phyloP scores from a whole-genome alignment of 2,329 filamentous ascomycete species.

The Fusarium armeniacum region DNA sequence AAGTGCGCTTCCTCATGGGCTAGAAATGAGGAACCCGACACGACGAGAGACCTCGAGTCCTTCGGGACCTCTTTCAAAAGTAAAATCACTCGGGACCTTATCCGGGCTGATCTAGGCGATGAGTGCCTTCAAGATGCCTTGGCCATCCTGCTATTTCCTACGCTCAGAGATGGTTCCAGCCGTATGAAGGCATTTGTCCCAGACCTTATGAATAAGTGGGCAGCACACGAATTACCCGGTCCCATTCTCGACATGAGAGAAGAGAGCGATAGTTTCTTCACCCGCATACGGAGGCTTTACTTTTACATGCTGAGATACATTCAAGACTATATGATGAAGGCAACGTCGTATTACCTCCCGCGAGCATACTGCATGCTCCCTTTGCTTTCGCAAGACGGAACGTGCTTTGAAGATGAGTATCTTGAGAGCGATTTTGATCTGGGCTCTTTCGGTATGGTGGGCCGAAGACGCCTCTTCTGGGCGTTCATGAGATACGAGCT shows the following conservation, averaged over 20 bases:
- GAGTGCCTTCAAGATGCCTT: slow-evolving; percentile 22
- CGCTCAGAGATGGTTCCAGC: not conserved
- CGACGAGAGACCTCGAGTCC: not conserved
- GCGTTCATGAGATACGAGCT: slow-evolving; percentile 11
- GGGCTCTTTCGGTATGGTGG: not conserved
- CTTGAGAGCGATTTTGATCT: not conserved
- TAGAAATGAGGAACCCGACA: not conserved
- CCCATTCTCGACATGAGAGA: not conserved
- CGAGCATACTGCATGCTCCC: slow-evolving; percentile 1
- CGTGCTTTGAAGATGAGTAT: not conserved
- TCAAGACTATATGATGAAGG: slow-evolving; percentile 20
- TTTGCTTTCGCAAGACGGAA: fast-evolving
- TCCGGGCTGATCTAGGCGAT: slow-evolving; percentile 6
- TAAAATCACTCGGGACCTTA: not conserved
- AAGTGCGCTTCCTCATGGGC: not conserved
- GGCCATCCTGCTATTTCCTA: slow-evolving; percentile 1
- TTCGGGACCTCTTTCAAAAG: not conserved
- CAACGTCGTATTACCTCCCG: not conserved
- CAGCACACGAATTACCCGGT: not conserved
- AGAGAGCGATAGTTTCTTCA: not conserved
- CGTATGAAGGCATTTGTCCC: not conserved
- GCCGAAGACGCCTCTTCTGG: slow-evolving; percentile 10
- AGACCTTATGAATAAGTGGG: not conserved
- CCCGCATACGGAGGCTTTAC: not conserved
- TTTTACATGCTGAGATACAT: slow-evolving; percentile 5